These are phyloP conservation scores for Mycena maculata DNA, from an alignment of 768 basidiomycete genomes.

Conservation along the genomic window DNA sequence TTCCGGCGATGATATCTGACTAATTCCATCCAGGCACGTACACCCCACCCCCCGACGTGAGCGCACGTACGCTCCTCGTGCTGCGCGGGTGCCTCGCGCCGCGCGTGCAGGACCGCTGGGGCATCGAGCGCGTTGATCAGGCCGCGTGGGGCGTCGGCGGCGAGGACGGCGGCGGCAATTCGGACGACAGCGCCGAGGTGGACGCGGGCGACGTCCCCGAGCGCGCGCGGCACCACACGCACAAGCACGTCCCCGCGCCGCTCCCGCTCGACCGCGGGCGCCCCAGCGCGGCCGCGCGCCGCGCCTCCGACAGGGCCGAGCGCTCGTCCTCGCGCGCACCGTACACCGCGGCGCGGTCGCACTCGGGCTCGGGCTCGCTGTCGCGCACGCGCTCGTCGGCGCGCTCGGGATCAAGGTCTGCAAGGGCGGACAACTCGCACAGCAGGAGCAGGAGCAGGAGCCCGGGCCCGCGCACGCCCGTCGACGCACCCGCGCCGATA, in stretches of 20 bases:
- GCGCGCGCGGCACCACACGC: neutral
- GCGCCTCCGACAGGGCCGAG: conserved; percentile 19
- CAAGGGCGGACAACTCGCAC: neutral
- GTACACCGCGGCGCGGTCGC: conserved; percentile 11
- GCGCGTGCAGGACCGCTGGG: conserved; percentile 75
- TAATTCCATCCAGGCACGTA: conserved; percentile 63
- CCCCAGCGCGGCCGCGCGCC: conserved; percentile 19
- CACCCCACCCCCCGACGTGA: conserved; percentile 68
- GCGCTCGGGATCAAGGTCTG: conserved; percentile 7
- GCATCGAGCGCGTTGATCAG: conserved; percentile 82
- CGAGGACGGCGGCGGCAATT: conserved; percentile 44
- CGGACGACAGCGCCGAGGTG: conserved; percentile 1
- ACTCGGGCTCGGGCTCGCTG: neutral
- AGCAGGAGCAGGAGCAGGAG: conserved; percentile 27
- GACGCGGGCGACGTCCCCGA: too few species aligned
- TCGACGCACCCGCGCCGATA: conserved; percentile 15
- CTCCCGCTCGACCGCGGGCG: conserved; percentile 20
- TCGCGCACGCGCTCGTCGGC: neutral
- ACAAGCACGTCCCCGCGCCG: neutral
- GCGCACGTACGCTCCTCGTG: conserved; percentile 61
- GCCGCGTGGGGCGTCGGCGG: conserved; percentile 83
- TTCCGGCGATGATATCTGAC: neutral
- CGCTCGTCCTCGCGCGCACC: conserved; percentile 30
- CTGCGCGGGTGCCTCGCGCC: conserved; percentile 84
- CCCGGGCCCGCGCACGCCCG: conserved; percentile 26